A percentile compares a stretch with the other conserved stretches of the same genome.
Evolutionary conservation across 805 yeast species (phyloP).

Genomic region (Millerozyma acaciae): DNA sequence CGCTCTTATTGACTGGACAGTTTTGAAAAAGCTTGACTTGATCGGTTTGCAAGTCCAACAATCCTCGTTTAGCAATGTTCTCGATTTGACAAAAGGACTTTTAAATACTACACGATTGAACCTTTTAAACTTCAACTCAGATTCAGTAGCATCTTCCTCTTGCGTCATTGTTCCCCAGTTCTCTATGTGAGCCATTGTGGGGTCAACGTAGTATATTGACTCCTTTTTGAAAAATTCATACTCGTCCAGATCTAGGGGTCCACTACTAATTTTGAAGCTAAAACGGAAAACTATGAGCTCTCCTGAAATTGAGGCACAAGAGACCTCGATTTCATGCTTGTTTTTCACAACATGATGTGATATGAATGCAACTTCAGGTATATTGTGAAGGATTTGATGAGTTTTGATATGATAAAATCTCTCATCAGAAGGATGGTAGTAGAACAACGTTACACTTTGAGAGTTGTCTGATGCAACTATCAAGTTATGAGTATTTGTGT

Average conservation of each 20-base stretch:
- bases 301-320: conserved; percentile 45
- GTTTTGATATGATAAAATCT: conserved; percentile 32
- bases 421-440: conserved; percentile 22
- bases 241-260: conserved; percentile 21
- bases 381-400: conserved; percentile 48
- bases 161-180: conserved; percentile 5
- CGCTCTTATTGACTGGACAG: conserved; percentile 45
- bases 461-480: conserved; percentile 55
- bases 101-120: conserved; percentile 22
- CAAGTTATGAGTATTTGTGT: conserved; percentile 23
- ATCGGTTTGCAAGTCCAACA: conserved; percentile 53
- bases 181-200: conserved; percentile 23
- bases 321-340: conserved; percentile 23
- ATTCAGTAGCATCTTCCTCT: not conserved
- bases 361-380: conserved; percentile 49
- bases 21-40: conserved; percentile 37
- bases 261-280: conserved; percentile 19
- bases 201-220: conserved; percentile 22
- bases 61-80: conserved; percentile 41
- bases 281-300: conserved; percentile 41
- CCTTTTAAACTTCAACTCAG: conserved; percentile 5
- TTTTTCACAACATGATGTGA: conserved; percentile 12
- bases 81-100: conserved; percentile 22
- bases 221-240: conserved; percentile 8
- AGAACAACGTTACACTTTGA: conserved; percentile 40